Evolutionary conservation across 1,284 basidiomycete species (phyloP).

Genomic region (Cutaneotrichosporon arboriforme): DNA sequence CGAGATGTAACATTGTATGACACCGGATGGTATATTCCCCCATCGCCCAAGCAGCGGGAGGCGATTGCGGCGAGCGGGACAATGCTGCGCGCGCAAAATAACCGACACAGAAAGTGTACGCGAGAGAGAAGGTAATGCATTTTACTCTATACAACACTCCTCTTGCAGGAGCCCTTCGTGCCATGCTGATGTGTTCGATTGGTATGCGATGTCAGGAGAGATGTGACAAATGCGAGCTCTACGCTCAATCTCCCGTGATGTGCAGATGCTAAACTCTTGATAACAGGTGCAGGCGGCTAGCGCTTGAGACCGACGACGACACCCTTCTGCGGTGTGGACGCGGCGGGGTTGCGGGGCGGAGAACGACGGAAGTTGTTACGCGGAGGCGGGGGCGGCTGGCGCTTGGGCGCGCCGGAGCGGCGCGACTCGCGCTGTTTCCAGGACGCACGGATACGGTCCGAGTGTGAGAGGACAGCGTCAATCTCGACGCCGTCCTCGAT

Average conservation of each 20-base stretch:
- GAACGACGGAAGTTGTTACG: not conserved
- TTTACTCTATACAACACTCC: too few relatives aligned
- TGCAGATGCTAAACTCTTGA: not conserved
- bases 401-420: conserved; percentile 3
- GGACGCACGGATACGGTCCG: conserved; percentile 35
- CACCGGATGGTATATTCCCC: too few relatives aligned
- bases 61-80: too few relatives aligned
- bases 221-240: too few relatives aligned
- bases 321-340: conserved; percentile 8
- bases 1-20: too few relatives aligned
- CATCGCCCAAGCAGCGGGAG: too few relatives aligned
- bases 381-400: conserved; percentile 10
- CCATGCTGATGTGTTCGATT: not conserved
- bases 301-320: conserved; percentile 33
- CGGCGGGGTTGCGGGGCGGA: not conserved
- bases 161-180: too few relatives aligned
- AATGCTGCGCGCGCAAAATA: too few relatives aligned
- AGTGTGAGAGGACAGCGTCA: conserved; percentile 55
- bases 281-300: conserved; percentile 1
- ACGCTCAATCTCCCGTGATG: too few relatives aligned
- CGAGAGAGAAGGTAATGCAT: too few relatives aligned
- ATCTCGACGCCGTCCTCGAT: conserved; percentile 88
- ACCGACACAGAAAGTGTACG: too few relatives aligned
- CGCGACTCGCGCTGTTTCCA: conserved; percentile 37
- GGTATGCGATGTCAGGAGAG: not conserved